Evolutionary conservation across 1,284 basidiomycete species (phyloP), one percentile per base, ranked within the genome.

Genomic region (Pseudozyma thailandica): DNA sequence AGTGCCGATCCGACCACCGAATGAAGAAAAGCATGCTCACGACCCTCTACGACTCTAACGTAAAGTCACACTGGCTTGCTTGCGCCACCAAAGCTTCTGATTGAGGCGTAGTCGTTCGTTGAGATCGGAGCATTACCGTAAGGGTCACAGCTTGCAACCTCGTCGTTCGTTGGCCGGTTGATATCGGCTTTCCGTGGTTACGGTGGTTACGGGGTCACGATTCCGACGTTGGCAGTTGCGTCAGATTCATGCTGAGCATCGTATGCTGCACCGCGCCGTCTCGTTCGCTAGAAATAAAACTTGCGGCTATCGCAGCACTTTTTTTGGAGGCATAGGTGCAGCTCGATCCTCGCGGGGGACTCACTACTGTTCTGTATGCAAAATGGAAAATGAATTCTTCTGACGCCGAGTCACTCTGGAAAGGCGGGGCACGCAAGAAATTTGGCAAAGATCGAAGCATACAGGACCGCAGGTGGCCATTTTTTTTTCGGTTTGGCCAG

Each of bases 171-270:
- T 31, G 8, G 30, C 30, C 30, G 30, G 30, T 31, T 15, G 15
- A 15, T 31, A 15, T 7, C 7, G 30, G 30, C 30, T 31, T 31
- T 31, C 8, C 15, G 30, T 8, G 30, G 8, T 31, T 31, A 25
- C 43, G 26, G 26, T n/a, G 27, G n/a, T 15, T n/a, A 12, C 41
- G 25, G 41, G 12, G 41, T 25, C 30, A 47, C 4, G 30, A 23
- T 35, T 13, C 13, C 20, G 45, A 47, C 37, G 20, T 50, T 28
- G 38, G 26, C 18, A 35, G 37, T n/a, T 23, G 49, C 26, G 25
- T 28, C 43, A 31, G 7, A 30, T 50, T 43, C 27, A 50, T 38
- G 49, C 49, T 41, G n/a, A 27, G 18, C 27, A 39, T 50, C 27
- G 38, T 9, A 31, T 12, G 16, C 39, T 49, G 28, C 20, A 10